Base-by-base conservation (phyloP, 1,284 basidiomycete genomes). In the Boletus semigastroideus region DNA sequence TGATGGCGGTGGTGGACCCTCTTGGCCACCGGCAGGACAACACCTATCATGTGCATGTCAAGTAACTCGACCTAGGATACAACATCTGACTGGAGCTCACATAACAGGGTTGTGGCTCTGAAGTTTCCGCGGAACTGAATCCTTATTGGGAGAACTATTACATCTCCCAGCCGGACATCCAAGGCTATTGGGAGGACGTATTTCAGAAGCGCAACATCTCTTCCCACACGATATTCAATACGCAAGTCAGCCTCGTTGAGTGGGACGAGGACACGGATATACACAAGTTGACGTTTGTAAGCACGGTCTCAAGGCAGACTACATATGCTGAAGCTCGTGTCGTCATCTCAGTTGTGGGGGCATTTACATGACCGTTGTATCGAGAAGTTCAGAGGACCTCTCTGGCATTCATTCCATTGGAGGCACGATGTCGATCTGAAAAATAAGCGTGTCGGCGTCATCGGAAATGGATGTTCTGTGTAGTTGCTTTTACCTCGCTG, bases 401-500 rank as follows among this genome's bases (percentile, higher is more conserved):
- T 25, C 25, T 25, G 25, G 64, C 83, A 85, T 65, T 82, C 81
- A 38, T 77, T 78, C 28, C 64, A 68, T 39, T 87, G 83, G 82
- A 70, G 75, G 42, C 79, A 83, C 50, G 77, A 78, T 55, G 73
- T 85, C 25, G 65, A 76, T 43, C 65, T 84, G 49, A 68, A 68
- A 47, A 78, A 75, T 12, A 83, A 84, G 64, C 70, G 73, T 27
- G 76, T 86, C 2, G 83, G 77, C 4, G 78, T 87, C 16, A 78
- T 86, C 59, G 85, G 84, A 19, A 84, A 84, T 59, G 85, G 83
- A 4, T 83, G 80, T 67, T 77, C 83, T 60, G 76, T 74, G 82
- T 78, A 64, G 73, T 69, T 50, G 41, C 57, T 11, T 43, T 52
- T 48, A 42, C n/a, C 36, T 53, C 61, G 40, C 49, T 47, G 41